These are phyloP conservation scores for Capsicum chinense DNA, from an alignment of 257 asterid genomes.

Conservation along the genomic window DNA sequence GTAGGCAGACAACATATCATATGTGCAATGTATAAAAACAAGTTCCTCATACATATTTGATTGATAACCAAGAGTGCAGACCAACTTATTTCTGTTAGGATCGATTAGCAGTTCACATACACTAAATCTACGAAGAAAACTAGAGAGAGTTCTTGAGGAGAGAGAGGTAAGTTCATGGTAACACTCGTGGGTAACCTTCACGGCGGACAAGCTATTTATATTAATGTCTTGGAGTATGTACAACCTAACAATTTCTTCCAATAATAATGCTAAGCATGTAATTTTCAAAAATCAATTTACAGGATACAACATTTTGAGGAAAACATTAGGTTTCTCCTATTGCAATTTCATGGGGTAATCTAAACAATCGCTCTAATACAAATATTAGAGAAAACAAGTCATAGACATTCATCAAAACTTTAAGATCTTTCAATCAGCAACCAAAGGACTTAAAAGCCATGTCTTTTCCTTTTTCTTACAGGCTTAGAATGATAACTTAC, in stretches of 20 bases:
- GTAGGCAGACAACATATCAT: constrained; percentile 17
- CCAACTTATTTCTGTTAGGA: not conserved
- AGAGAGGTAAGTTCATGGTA: too few species aligned
- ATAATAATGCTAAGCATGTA: not conserved
- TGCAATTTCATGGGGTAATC: not conserved
- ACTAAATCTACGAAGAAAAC: too few species aligned
- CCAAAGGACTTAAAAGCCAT: too few species aligned
- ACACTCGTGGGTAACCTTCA: too few species aligned
- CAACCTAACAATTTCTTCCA: not conserved
- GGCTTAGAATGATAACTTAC: too few species aligned
- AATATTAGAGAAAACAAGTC: not conserved
- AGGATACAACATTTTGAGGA: not conserved
- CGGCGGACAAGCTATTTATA: too few species aligned
- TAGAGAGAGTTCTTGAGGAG: too few species aligned
- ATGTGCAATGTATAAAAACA: not conserved
- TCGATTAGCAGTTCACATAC: too few species aligned
- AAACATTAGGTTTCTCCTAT: not conserved
- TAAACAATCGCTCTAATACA: not conserved
- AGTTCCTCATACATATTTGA: constrained; percentile 15
- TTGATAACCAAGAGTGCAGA: not conserved
- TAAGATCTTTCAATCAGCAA: too few species aligned
- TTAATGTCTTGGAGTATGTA: too few species aligned
- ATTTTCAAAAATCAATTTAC: not conserved
- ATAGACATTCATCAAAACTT: not conserved
- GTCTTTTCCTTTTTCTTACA: too few species aligned